Evolutionary conservation across 306 rosid species (phyloP).

Genomic region (Senna tora): DNA sequence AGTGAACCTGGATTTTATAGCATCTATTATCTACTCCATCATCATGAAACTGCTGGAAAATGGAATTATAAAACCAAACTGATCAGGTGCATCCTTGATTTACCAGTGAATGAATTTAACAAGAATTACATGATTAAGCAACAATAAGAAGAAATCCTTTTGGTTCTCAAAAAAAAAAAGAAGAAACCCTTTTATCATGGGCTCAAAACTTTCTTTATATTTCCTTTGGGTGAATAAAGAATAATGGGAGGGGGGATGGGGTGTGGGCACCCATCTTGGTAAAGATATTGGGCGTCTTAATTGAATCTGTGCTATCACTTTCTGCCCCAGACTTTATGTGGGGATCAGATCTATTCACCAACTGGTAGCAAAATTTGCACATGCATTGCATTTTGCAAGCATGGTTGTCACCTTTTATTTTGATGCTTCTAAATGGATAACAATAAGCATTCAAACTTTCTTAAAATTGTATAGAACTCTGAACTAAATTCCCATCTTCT

Average conservation of each 20-base stretch:
- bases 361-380: neutral
- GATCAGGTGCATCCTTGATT: conserved; percentile 1
- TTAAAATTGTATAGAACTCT: neutral
- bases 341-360: conserved; percentile 3
- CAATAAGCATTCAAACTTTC: neutral
- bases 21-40: conserved; percentile 14
- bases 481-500: neutral
- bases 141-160: neutral
- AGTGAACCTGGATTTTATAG: conserved; percentile 9
- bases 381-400: neutral
- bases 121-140: neutral
- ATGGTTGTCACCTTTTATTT: neutral
- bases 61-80: neutral
- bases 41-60: conserved; percentile 13
- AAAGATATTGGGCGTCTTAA: neutral
- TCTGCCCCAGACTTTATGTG: neutral
- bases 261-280: neutral
- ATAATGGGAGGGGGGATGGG: neutral
- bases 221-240: too few relatives aligned
- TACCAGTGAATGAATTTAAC: neutral
- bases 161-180: too few relatives aligned
- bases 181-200: neutral
- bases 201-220: neutral
- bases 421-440: too few relatives aligned
- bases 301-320: neutral